Evolutionary conservation across 2,329 filamentous ascomycete genomes (phyloP).

Genomic region (Xylariaceae sp.): DNA sequence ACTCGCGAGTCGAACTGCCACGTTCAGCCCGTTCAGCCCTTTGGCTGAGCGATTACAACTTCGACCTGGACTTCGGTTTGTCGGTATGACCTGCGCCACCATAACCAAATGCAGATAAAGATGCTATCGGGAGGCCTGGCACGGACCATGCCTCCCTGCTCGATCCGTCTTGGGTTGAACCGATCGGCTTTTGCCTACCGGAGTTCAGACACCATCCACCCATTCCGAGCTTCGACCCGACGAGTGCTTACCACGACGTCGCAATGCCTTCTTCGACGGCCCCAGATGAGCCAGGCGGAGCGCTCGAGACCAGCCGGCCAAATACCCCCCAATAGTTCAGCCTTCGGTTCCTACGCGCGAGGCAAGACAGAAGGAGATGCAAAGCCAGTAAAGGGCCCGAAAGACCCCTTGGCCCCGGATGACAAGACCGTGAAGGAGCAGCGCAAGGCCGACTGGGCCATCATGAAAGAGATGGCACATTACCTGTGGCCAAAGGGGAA

Average conservation of each 20-base stretch:
- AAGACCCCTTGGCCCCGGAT: conserved; percentile 57
- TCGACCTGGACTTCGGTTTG: conserved; percentile 4
- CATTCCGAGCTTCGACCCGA: conserved; percentile 7
- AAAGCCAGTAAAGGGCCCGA: conserved; percentile 18
- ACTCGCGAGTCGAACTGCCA: neutral
- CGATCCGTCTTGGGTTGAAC: conserved; percentile 18
- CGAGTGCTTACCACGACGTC: conserved; percentile 22
- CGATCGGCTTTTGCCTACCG: conserved; percentile 11
- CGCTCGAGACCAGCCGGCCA: conserved; percentile 8
- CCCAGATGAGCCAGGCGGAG: conserved; percentile 6
- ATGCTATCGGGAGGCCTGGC: conserved; percentile 26
- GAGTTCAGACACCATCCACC: neutral
- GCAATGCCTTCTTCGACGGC: conserved; percentile 17
- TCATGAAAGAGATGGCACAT: conserved; percentile 94
- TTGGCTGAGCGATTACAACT: neutral
- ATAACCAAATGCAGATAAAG: too few species aligned
- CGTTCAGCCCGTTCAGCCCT: conserved; percentile 1
- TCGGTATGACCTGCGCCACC: conserved; percentile 15
- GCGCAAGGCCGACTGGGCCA: conserved; percentile 95
- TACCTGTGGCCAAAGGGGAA: conserved; percentile 91
- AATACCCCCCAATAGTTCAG: conserved; percentile 8
- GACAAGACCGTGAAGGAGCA: conserved; percentile 76
- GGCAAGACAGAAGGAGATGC: conserved; percentile 14
- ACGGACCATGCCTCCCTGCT: conserved; percentile 20
- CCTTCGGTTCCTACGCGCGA: conserved; percentile 19